Evolutionary conservation across 441 rosid genomes (phyloP), one percentile per base, ranked within the genome.

Genomic region (Erodium trifolium): DNA sequence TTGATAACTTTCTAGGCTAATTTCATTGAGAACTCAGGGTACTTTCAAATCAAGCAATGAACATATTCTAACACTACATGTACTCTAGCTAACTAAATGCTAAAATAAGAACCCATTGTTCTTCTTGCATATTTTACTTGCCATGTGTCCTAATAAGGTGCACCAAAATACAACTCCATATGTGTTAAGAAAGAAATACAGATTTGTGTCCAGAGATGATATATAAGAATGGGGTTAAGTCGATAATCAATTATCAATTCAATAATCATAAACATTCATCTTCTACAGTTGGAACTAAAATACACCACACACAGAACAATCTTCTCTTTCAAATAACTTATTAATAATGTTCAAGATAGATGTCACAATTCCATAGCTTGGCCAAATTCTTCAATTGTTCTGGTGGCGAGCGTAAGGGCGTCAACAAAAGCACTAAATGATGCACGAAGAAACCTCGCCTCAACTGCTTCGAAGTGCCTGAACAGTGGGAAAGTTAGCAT

Each of bases 371-470:
- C 62, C 62, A 55, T 55, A 55, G 37, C 84, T 57, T 72, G 78
- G 12, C 92, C 89, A 63, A 92, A 86, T 74, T 88, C 93, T 82
- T 87, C 92, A 17, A 94, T 81, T 8, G 97, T 87, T 82, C 73
- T 87, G 2, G 99, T 77, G 64, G 96, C 90, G 2, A 92, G 85
- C 0, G 86, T 78, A 57, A 94, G 96, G 35, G 82, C 87, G 41
- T 92, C 97, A 0, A 83, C 80, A 60, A 92, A 94, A 12, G 97
- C 85, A 55, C 97, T 92, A 78, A 85, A 88, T 0, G 97, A 94
- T 49, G 99, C 97, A 27, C 96, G 88, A 37, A 90, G 96, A 76
- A 91, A 90, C 76, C 96, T 87, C 0, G 99, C 98, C 80, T 92
- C 96, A 2, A 85, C 78, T 18, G 98, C 98, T 76, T 88, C 96